Conservation (phyloP, 495 filamentous ascomycete species). For the Aspergillus ellipticus region DNA sequence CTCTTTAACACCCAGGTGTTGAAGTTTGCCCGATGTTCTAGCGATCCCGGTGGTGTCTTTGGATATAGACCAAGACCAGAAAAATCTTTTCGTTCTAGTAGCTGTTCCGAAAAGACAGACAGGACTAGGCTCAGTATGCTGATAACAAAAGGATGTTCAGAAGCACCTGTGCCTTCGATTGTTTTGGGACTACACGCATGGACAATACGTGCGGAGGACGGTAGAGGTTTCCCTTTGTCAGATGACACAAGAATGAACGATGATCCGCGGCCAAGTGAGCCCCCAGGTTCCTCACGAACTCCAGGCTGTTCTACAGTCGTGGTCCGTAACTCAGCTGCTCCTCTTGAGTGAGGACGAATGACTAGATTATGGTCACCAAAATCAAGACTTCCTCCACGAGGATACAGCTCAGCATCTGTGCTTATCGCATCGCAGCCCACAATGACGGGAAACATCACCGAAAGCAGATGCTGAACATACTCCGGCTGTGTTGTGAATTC, state of each 20-base stretch:
- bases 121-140: conserved; percentile 71
- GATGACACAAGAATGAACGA: conserved; percentile 86
- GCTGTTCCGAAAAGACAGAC: conserved; percentile 74
- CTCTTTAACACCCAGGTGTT: conserved; percentile 82
- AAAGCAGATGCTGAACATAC: conserved; percentile 74
- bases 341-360: conserved; percentile 64
- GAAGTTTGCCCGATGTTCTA: conserved; percentile 92
- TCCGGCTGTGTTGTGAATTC: conserved; percentile 75
- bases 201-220: conserved; percentile 59
- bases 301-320: conserved; percentile 55
- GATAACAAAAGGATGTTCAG: conserved; percentile 68
- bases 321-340: conserved; percentile 67
- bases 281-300: conserved; percentile 44
- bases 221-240: conserved; percentile 51
- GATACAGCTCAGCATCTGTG: conserved; percentile 78
- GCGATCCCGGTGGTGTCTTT: conserved; percentile 87
- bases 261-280: conserved; percentile 67
- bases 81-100: conserved; percentile 83
- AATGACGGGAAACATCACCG: conserved; percentile 76
- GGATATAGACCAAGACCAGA: conserved; percentile 80
- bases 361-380: conserved; percentile 85
- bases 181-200: conserved; percentile 45
- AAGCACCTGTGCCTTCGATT: conserved; percentile 38
- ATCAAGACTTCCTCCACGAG: conserved; percentile 69
- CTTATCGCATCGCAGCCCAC: conserved; percentile 78